phyloP scores from a whole-genome alignment of 2,329 filamentous ascomycete genomes.

The Stachybotrys chartarum region DNA sequence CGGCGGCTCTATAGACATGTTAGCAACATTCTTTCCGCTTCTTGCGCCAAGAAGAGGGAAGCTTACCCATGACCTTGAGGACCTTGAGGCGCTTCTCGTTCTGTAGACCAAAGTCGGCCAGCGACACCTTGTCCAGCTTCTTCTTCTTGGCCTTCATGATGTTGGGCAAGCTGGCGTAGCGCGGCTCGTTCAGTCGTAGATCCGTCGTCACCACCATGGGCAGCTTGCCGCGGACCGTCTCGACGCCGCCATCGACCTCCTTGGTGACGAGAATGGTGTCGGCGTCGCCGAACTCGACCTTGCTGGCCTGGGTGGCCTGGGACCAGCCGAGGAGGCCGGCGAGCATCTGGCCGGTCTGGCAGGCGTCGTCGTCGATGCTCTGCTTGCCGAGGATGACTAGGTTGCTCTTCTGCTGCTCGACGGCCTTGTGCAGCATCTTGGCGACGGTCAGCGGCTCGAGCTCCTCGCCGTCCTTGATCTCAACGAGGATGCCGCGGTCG shows the following conservation, averaged over 20 bases:
- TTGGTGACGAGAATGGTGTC: slow-evolving; percentile 71
- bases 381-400: slow-evolving; percentile 94
- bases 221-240: slow-evolving; percentile 78
- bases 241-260: slow-evolving; percentile 92
- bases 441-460: slow-evolving; percentile 88
- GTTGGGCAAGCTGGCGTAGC: slow-evolving; percentile 92
- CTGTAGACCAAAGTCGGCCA: slow-evolving; percentile 76
- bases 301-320: slow-evolving; percentile 88
- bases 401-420: slow-evolving; percentile 80
- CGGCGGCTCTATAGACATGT: slow-evolving; percentile 60
- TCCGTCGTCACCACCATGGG: slow-evolving; percentile 95
- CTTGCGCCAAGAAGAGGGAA: not conserved
- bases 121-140: slow-evolving; percentile 84
- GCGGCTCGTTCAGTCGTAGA: slow-evolving; percentile 85
- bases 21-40: not conserved
- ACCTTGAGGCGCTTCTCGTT: slow-evolving; percentile 74
- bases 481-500: slow-evolving; percentile 84
- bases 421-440: slow-evolving; percentile 76
- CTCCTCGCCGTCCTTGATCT: slow-evolving; percentile 65
- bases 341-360: slow-evolving; percentile 97
- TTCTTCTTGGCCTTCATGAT: slow-evolving; percentile 99
- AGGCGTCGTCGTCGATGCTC: slow-evolving; percentile 93
- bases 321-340: slow-evolving; percentile 87
- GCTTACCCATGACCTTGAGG: slow-evolving; percentile 75
- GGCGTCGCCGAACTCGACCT: slow-evolving; percentile 67